These are phyloP conservation scores for Dryas drummondii DNA, from an alignment of 306 rosid species.

Conservation along the genomic window DNA sequence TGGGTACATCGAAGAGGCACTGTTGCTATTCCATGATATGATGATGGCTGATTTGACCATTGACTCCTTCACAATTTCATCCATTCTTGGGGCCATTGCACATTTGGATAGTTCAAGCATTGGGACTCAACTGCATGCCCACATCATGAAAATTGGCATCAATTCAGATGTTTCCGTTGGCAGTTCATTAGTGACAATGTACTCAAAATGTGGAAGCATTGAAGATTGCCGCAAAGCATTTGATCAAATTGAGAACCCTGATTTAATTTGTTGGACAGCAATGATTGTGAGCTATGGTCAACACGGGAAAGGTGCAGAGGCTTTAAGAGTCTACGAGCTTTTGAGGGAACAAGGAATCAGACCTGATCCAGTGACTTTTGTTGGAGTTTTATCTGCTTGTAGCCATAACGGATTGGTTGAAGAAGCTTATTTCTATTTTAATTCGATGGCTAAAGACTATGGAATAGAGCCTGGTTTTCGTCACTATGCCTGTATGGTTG, in stretches of 20 bases:
- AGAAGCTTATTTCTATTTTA: constrained; percentile 64
- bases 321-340: constrained; percentile 59
- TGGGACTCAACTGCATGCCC: constrained; percentile 69
- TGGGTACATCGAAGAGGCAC: constrained; percentile 50
- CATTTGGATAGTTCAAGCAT: constrained; percentile 35
- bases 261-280: constrained; percentile 70
- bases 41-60: constrained; percentile 35
- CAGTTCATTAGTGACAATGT: constrained; percentile 69
- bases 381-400: constrained; percentile 72
- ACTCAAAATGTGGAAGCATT: constrained; percentile 71
- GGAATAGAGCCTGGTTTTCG: constrained; percentile 54
- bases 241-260: constrained; percentile 57
- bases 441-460: constrained; percentile 57
- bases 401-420: constrained; percentile 69
- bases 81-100: constrained; percentile 56
- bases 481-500: constrained; percentile 75
- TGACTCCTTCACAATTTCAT: constrained; percentile 56
- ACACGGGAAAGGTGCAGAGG: constrained; percentile 73
- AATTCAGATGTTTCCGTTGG: constrained; percentile 59
- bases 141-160: constrained; percentile 45
- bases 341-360: constrained; percentile 61
- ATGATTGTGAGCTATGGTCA: constrained; percentile 75
- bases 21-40: constrained; percentile 50
- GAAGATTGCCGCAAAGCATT: constrained; percentile 68
- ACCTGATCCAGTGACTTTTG: constrained; percentile 79